phyloP scores from a whole-genome alignment of 2,329 filamentous ascomycete species.

The Fusarium udum region DNA sequence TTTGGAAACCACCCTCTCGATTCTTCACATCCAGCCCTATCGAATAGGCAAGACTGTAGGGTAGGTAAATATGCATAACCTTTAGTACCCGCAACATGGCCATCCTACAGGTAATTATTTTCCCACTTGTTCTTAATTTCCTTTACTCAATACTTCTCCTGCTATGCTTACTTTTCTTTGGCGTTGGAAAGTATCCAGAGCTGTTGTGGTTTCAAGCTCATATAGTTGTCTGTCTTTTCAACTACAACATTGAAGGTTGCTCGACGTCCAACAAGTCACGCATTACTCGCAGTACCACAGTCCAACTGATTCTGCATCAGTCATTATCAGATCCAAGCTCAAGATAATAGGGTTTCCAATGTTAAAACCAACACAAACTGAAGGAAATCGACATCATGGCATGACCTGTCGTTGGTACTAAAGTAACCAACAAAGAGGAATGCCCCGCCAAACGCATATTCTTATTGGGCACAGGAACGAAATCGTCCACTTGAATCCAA shows the following conservation, averaged over 20 bases:
- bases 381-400: not conserved
- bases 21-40: not conserved
- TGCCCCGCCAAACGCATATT: conserved; percentile 32
- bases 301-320: not conserved
- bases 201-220: not conserved
- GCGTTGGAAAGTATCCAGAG: not conserved
- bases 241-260: too few relatives aligned
- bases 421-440: conserved; percentile 39
- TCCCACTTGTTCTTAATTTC: not conserved
- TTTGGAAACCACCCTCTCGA: not conserved
- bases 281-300: too few relatives aligned
- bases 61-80: not conserved
- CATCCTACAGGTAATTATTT: not conserved
- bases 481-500: conserved; percentile 20
- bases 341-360: not conserved
- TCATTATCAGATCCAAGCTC: conserved; percentile 5
- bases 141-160: not conserved
- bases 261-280: not conserved
- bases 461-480: conserved; percentile 17
- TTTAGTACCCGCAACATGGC: not conserved
- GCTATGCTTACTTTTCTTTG: too few relatives aligned
- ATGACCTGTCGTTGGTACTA: conserved; percentile 26
- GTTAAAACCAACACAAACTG: not conserved
- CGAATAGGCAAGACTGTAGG: rapidly evolving
- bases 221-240: not conserved